phyloP scores from a whole-genome alignment of 2,329 filamentous ascomycete species.

The Penicillium sp. region DNA sequence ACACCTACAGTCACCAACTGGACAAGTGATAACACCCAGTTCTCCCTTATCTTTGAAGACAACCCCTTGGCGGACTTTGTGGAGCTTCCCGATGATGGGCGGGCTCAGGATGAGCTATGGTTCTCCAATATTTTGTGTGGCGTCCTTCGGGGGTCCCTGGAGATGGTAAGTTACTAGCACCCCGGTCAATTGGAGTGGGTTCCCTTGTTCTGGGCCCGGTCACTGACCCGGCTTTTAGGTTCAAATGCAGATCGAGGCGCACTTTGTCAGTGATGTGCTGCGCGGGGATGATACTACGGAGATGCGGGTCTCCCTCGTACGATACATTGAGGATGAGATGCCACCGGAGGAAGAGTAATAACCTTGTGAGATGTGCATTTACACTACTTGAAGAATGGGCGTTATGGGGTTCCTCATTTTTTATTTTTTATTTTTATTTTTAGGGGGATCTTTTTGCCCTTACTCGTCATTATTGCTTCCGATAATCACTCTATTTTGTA shows the following conservation, averaged over 20 bases:
- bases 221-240: conserved; percentile 48
- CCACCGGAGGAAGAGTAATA: conserved; percentile 88
- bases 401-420: conserved; percentile 3
- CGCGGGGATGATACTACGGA: conserved; percentile 94
- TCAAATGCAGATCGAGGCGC: conserved; percentile 97
- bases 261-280: conserved; percentile 91
- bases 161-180: conserved; percentile 68
- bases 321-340: conserved; percentile 97
- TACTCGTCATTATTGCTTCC: neutral
- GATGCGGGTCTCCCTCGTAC: conserved; percentile 87
- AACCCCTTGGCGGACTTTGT: conserved; percentile 97
- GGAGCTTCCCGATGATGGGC: conserved; percentile 90
- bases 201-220: conserved; percentile 19
- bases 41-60: conserved; percentile 93
- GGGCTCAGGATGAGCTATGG: conserved; percentile 95
- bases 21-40: conserved; percentile 94
- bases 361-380: conserved; percentile 30
- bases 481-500: neutral
- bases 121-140: conserved; percentile 97
- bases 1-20: conserved; percentile 92
- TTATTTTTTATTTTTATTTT: neutral
- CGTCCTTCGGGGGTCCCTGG: conserved; percentile 81
- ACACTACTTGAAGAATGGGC: conserved; percentile 7
- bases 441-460: neutral
- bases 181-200: conserved; percentile 2